phyloP scores from a whole-genome alignment of 2,329 filamentous ascomycete species.

The Didymosphaeria variabile region DNA sequence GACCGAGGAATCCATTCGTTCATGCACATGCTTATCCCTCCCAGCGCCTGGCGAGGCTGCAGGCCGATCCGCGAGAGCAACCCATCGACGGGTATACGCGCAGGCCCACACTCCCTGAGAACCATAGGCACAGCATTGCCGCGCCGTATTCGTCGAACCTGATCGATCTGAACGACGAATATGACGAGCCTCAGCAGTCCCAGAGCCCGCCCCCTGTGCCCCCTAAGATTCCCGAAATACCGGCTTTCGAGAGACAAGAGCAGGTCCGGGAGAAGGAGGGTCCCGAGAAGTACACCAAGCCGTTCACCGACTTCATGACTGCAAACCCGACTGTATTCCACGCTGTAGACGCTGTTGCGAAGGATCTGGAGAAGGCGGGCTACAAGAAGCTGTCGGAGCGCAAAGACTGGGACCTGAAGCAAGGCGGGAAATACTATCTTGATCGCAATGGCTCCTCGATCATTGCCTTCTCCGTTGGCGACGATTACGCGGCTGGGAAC shows the following conservation, averaged over 20 bases:
- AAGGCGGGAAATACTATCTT: constrained; percentile 88
- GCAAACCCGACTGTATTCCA: constrained; percentile 95
- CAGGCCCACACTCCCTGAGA: constrained; percentile 21
- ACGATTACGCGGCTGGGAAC: constrained; percentile 82
- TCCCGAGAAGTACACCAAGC: constrained; percentile 71
- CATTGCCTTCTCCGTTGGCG: constrained; percentile 85
- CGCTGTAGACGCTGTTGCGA: constrained; percentile 79
- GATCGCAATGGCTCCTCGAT: constrained; percentile 86
- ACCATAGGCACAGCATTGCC: constrained; percentile 42
- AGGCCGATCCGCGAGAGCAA: constrained; percentile 7
- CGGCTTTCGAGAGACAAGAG: constrained; percentile 17
- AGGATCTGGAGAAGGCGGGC: constrained; percentile 74
- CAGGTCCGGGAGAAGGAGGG: constrained; percentile 34
- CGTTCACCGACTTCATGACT: constrained; percentile 87
- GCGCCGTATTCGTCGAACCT: constrained; percentile 39
- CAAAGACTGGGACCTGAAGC: constrained; percentile 80
- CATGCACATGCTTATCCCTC: constrained; percentile 19
- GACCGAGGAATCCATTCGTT: constrained; percentile 32
- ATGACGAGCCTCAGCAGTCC: constrained; percentile 26
- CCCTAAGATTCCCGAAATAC: constrained; percentile 46
- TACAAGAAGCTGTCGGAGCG: constrained; percentile 83
- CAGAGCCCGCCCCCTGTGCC: constrained; percentile 50
- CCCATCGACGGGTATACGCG: background rate
- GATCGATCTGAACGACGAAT: constrained; percentile 45
- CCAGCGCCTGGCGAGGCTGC: constrained; percentile 19